Conservation (phyloP, 2,329 filamentous ascomycete species). For the Aureobasidium sp. region DNA sequence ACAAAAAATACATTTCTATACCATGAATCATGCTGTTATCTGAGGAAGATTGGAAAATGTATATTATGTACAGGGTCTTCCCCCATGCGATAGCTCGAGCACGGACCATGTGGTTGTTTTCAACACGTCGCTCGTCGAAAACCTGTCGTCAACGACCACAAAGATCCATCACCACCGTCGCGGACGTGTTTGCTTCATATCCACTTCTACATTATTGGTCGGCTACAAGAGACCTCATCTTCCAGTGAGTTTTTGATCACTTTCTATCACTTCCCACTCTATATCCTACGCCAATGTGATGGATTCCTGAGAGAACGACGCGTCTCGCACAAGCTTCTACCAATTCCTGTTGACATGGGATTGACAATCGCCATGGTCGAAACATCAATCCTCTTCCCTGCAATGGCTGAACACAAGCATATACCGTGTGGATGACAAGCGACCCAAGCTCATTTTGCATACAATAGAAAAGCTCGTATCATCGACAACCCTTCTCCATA, state of each 20-base stretch:
- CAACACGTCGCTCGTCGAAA: not conserved
- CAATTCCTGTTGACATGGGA: too few relatives aligned
- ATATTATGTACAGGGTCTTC: not conserved
- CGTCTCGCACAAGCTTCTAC: not conserved
- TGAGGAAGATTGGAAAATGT: not conserved
- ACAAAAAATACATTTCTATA: too few relatives aligned
- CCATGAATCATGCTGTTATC: not conserved
- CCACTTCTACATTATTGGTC: not conserved
- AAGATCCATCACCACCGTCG: not conserved
- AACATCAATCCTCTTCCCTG: not conserved
- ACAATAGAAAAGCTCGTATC: not conserved
- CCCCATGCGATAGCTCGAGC: not conserved
- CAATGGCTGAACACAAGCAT: not conserved
- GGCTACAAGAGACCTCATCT: not conserved
- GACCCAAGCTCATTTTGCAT: not conserved
- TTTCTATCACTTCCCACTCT: not conserved
- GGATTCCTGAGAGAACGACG: not conserved
- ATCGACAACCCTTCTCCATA: not conserved
- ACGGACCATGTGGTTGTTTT: not conserved
- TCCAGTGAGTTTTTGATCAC: not conserved
- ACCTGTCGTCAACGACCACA: not conserved
- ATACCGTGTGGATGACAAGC: not conserved
- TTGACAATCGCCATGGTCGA: too few relatives aligned
- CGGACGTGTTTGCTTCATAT: not conserved
- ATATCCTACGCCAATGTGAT: not conserved